Evolutionary conservation across 192 early-diverging fungal genomes (phyloP), one percentile per base, ranked within the genome.

Genomic region (Podila epigama): DNA sequence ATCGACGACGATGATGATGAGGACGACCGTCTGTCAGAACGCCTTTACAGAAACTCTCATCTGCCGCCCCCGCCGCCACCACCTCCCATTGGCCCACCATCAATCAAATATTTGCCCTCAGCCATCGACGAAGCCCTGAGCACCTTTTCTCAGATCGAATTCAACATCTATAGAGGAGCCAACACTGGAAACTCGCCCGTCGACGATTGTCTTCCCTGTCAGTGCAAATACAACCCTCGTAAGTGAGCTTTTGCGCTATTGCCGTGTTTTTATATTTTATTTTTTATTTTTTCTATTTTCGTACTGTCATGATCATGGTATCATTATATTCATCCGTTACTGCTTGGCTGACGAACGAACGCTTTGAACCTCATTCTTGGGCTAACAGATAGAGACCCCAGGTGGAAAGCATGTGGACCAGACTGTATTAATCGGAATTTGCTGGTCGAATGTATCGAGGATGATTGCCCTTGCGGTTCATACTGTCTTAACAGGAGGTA

Each of bases 351-450:
- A 9, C 36, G 0, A 8, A 35, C 35, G 32, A 2, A 33, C 13
- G n/a, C 32, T 57, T 33, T 36, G 32, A 11, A 27, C n/a, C 20
- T 32, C 33, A 25, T 35, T 13, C 7, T 50, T 44, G 13, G 35
- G 12, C 22, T 31, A 29, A 37, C 48, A 71, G 77, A 82, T 68
- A 89, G 81, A 28, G 80, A 70, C 37, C 85, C 75, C 57, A 61
- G 51, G 51, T 65, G 77, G 62, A 83, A 82, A 28, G 96, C 98
- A 6, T 99, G 98, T 79, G 98, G 98, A 62, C 87, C 92, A 18
- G 86, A 90, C 51, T 99, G 98, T 77, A 97, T 99, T 66, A 99
- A 99, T 73, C 87, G 94, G 39, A 88, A 92, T 63, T 80, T 97
- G 29, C 92, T 91, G 58, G 93, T 97, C 63, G 97, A 99, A 79